These are phyloP conservation scores for Lepidopterella palustris DNA, from an alignment of 495 filamentous ascomycete species.

Conservation along the genomic window DNA sequence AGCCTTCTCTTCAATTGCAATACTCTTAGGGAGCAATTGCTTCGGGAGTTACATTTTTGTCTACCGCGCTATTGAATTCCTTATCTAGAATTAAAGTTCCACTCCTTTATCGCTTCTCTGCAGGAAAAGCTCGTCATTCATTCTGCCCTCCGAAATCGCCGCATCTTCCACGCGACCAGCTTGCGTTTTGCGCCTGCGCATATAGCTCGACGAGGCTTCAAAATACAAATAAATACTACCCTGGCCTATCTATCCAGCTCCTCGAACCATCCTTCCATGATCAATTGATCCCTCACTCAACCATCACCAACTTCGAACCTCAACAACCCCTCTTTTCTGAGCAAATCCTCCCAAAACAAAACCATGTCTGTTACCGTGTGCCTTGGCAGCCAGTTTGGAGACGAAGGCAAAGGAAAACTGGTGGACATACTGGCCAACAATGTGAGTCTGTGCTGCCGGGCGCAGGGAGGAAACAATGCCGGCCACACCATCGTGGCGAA, in stretches of 20 bases:
- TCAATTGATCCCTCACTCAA: neutral
- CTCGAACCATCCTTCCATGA: neutral
- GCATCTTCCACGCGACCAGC: neutral
- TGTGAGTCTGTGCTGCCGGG: conserved; percentile 25
- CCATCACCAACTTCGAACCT: neutral
- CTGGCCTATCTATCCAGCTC: neutral
- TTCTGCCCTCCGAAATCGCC: neutral
- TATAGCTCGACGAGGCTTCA: neutral
- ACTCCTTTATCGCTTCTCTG: too few species aligned
- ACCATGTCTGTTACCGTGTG: conserved; percentile 45
- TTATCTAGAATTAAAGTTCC: too few species aligned
- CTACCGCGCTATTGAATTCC: too few species aligned
- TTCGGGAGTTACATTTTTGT: too few species aligned
- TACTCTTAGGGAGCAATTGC: too few species aligned
- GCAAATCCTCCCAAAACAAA: neutral
- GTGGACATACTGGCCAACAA: conserved; percentile 28
- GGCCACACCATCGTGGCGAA: conserved; percentile 54
- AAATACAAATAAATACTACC: neutral
- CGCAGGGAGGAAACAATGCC: conserved; percentile 52
- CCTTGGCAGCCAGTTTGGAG: conserved; percentile 60
- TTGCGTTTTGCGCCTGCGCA: neutral
- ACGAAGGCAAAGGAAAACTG: conserved; percentile 49
- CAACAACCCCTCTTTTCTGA: neutral
- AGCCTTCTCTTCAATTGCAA: too few species aligned
- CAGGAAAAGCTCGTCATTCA: too few species aligned